Evolutionary conservation across 495 filamentous ascomycete species (phyloP), one percentile per base, ranked within the genome.

Genomic region (Trichoderma virens): DNA sequence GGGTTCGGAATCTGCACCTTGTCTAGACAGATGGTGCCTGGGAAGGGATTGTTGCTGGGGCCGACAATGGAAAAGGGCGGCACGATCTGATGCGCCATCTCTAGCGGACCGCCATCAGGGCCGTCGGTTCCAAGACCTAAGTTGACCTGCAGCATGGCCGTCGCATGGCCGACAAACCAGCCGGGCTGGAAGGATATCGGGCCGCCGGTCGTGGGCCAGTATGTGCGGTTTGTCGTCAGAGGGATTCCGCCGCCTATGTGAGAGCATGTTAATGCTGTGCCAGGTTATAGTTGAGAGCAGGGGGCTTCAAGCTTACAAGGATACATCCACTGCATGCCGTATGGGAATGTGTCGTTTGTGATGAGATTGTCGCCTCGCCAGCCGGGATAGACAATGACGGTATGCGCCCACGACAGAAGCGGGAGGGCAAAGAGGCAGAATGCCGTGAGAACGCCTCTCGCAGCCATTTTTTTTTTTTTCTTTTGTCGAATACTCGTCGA

Each of bases 261-360:
- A n/a, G n/a, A n/a, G n/a, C n/a, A n/a, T n/a, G n/a, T n/a, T n/a
- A n/a, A n/a, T n/a, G n/a, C n/a, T n/a, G n/a, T n/a, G n/a, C n/a
- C n/a, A n/a, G n/a, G n/a, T n/a, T 35, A 5, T 35, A 5, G 32
- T 35, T 35, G 4, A 11, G 32, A 35, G 11, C 32, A 11, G 32
- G 5, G 32, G 32, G 32, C 11, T 11, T 35, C 5, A 20, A 65
- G 75, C 86, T 74, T 80, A 93, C 91, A 93, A 69, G 91, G 90
- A 80, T 91, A 93, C 74, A 86, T 85, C 88, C 90, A 93, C 75
- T 92, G 84, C 86, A 90, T 89, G 70, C 89, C 89, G 69, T 88
- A 90, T 5, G 88, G 89, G 70, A 81, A 89, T 16, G 83, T 82
- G 43, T 84, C 86, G 70, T 88, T 90, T 28, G 84, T 85, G 63